Evolutionary conservation across 2,329 filamentous ascomycete genomes (phyloP).

Genomic region (Neopestalotiopsis rosae): DNA sequence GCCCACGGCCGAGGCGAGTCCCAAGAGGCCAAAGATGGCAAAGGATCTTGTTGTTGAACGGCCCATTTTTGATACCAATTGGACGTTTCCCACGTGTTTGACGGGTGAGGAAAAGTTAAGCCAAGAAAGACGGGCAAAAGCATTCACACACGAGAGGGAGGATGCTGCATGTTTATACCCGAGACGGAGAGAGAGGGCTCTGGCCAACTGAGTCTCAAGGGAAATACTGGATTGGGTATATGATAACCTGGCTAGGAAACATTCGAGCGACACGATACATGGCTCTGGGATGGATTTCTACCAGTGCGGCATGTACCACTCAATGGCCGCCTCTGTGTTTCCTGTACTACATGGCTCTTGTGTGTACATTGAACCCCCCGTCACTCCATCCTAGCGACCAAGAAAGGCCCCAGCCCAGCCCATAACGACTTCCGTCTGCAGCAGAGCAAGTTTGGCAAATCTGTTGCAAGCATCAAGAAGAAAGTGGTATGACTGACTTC

Average conservation of each 20-base stretch:
- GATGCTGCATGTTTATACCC: slow-evolving; percentile 1
- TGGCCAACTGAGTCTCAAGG: background rate
- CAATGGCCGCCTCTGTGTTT: background rate
- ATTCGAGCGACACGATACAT: background rate
- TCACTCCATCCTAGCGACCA: background rate
- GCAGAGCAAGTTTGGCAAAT: no score
- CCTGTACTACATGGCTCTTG: background rate
- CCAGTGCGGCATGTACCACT: background rate
- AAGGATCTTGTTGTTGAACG: slow-evolving; percentile 25
- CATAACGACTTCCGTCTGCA: background rate
- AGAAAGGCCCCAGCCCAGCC: background rate
- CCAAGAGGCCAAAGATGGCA: slow-evolving; percentile 32
- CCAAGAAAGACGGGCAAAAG: background rate
- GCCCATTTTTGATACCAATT: slow-evolving; percentile 28
- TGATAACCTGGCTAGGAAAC: background rate
- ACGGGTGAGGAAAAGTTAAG: background rate
- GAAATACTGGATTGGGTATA: background rate
- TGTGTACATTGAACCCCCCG: background rate
- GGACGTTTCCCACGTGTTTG: background rate
- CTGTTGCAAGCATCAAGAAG: slow-evolving; percentile 6
- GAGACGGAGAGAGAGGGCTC: background rate
- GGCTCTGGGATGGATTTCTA: background rate
- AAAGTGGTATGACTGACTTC: slow-evolving; percentile 10
- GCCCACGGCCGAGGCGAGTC: slow-evolving; percentile 32
- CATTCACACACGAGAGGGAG: background rate